Base-by-base conservation (phyloP, 2,329 filamentous ascomycete genomes). In the Verticillium zaregamsianum region DNA sequence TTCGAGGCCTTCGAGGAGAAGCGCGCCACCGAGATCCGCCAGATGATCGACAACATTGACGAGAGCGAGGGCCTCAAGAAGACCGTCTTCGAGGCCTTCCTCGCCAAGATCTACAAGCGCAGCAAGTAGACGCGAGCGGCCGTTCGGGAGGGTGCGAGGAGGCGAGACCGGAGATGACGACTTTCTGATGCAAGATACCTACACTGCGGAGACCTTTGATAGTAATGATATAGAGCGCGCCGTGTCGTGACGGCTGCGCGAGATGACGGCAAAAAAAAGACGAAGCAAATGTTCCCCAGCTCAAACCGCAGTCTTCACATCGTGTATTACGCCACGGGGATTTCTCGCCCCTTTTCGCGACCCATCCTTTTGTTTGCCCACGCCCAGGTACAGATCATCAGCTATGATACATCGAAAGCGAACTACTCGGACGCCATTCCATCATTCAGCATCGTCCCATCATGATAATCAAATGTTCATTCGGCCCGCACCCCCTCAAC, bases 51-150 rank as follows among this genome's bases (percentile, higher is more conserved):
- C 25, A 79, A 87, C 64, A 81, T 98, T 59, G 93, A 99, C 72
- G 93, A 97, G 84, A 88, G 84, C 65, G 86, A 90, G 66, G 95
- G 95, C 17, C 79, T 99, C 72, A 97, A 96, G 85, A 95, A 92
- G 85, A 85, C 83, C 63, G 86, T 98, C 49, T 97, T 98, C 68
- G 90, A 96, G 70, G 85, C 86, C 55, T 99, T 98, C 84, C 82
- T 99, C 67, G 82, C 83, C 77, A 99, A 99, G 86, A 98, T 99
- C 74, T 98, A 98, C 86, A 97, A 97, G 88, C 86, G 95, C 73
- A 95, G 87, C 85, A 98, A 97, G 80, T 98, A 91, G 76, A 66
- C 8, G 55, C 17, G 20, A 32, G 33, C 9, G 9, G 14, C 33
- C 4, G 28, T 35, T 14, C 9, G 33, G 33, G 33, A 5, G 33